phyloP scores from a whole-genome alignment of 805 yeast genomes.

The Metschnikowia aberdeeniae region DNA sequence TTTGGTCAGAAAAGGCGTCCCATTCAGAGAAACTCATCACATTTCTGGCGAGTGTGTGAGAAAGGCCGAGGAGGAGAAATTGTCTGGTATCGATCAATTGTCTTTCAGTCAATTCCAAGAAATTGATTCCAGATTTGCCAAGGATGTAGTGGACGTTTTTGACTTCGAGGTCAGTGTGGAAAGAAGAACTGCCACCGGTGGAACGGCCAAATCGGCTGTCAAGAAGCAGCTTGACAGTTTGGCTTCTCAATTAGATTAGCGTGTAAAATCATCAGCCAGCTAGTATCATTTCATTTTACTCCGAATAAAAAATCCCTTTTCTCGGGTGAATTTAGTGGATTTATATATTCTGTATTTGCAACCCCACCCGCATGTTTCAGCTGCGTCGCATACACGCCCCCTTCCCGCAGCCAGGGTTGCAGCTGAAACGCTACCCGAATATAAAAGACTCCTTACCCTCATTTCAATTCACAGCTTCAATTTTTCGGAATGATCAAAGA shows the following conservation, averaged over 20 bases:
- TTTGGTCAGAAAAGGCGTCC: conserved; percentile 95
- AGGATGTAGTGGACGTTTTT: conserved; percentile 81
- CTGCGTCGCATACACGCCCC: neutral
- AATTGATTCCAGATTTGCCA: conserved; percentile 76
- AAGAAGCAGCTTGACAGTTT: conserved; percentile 57
- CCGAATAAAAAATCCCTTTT: too few species aligned
- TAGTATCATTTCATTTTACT: too few species aligned
- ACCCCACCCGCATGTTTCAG: neutral
- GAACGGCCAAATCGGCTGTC: conserved; percentile 93
- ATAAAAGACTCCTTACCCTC: too few species aligned
- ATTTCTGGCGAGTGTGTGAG: conserved; percentile 98
- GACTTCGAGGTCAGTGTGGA: conserved; percentile 93
- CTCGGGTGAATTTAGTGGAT: neutral
- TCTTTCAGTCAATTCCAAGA: conserved; percentile 69
- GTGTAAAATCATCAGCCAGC: neutral
- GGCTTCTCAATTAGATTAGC: conserved; percentile 17
- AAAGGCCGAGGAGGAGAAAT: conserved; percentile 70
- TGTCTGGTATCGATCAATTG: conserved; percentile 84
- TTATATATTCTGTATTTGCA: neutral
- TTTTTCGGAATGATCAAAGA: neutral
- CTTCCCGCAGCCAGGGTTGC: neutral
- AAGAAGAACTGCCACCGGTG: conserved; percentile 95
- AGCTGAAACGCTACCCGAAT: neutral
- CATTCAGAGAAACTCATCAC: conserved; percentile 98
- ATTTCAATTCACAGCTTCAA: neutral